Percentiles rank a stretch among this genome's conserved stretches.
phyloP scores from a whole-genome alignment of 805 yeast species.

The Barnettozyma salicaria region DNA sequence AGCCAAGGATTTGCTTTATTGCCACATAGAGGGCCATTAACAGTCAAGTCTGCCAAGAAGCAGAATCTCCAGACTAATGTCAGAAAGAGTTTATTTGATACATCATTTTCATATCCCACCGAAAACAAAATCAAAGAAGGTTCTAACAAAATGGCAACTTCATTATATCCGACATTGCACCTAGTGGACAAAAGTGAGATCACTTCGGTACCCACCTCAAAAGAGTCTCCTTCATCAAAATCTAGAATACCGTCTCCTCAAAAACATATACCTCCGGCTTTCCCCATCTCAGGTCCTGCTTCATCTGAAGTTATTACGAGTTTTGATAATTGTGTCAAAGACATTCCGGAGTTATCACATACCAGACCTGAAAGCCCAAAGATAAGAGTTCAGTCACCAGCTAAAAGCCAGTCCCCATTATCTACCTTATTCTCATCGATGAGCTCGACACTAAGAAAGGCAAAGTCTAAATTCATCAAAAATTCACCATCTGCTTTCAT shows the following conservation, averaged over 20 bases:
- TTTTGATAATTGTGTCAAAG: too few relatives aligned
- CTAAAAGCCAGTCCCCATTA: conserved; percentile 19
- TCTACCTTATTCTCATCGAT: conserved; percentile 24
- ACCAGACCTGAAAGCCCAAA: conserved; percentile 12
- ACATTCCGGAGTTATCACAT: conserved; percentile 2
- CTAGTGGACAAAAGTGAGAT: conserved; percentile 6
- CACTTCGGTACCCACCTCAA: conserved; percentile 6
- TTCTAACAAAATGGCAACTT: conserved; percentile 9
- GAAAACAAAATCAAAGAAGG: conserved; percentile 9
- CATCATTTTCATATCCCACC: conserved; percentile 6
- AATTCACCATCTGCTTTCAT: conserved; percentile 13
- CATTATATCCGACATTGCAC: conserved; percentile 20
- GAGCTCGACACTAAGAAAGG: conserved; percentile 22
- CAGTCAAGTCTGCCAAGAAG: conserved; percentile 25
- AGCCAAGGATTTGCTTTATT: conserved; percentile 28
- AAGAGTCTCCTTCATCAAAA: conserved; percentile 9
- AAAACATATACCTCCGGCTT: too few relatives aligned
- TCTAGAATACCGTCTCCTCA: conserved; percentile 8
- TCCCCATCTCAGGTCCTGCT: not conserved
- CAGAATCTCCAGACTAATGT: conserved; percentile 4
- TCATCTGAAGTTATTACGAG: not conserved
- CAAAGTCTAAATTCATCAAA: conserved; percentile 18
- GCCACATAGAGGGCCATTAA: conserved; percentile 28
- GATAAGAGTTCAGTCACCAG: conserved; percentile 4
- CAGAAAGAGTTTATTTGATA: conserved; percentile 18